Conservation (phyloP, 1,284 basidiomycete species). For the Boletellus sp. region DNA sequence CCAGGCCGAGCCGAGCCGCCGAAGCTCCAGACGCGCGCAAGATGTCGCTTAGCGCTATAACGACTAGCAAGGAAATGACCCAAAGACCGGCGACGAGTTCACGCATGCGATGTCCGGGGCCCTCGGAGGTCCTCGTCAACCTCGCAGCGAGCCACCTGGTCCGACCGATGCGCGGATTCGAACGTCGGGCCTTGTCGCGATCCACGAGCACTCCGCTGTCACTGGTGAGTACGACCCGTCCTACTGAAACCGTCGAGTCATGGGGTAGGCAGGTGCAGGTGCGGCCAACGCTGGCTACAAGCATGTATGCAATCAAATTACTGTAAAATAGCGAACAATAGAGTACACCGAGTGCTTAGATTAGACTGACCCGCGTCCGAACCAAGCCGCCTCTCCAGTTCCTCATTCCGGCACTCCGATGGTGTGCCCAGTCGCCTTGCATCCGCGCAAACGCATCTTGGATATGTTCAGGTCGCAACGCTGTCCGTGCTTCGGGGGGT, state of each 20-base stretch:
- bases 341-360: conserved; percentile 38
- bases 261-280: too few relatives aligned
- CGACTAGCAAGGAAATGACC: too few relatives aligned
- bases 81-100: neutral
- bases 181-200: conserved; percentile 3
- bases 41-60: too few relatives aligned
- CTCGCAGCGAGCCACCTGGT: conserved; percentile 14
- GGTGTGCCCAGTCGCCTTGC: conserved; percentile 79
- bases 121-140: conserved; percentile 23
- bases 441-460: conserved; percentile 86
- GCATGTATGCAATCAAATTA: neutral
- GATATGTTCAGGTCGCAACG: conserved; percentile 79
- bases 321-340: neutral
- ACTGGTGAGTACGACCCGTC: conserved; percentile 17
- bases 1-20: too few relatives aligned
- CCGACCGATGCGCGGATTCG: conserved; percentile 5
- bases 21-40: too few relatives aligned
- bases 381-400: conserved; percentile 84
- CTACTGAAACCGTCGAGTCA: too few relatives aligned
- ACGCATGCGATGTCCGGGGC: neutral
- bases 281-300: conserved; percentile 1
- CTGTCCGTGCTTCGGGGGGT: conserved; percentile 74
- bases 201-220: conserved; percentile 7
- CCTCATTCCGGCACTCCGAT: conserved; percentile 77
- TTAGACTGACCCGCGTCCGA: conserved; percentile 76